Percentiles rank a stretch among this genome's conserved stretches.
phyloP scores from a whole-genome alignment of 306 rosid genomes.

The Lablab purpureus region DNA sequence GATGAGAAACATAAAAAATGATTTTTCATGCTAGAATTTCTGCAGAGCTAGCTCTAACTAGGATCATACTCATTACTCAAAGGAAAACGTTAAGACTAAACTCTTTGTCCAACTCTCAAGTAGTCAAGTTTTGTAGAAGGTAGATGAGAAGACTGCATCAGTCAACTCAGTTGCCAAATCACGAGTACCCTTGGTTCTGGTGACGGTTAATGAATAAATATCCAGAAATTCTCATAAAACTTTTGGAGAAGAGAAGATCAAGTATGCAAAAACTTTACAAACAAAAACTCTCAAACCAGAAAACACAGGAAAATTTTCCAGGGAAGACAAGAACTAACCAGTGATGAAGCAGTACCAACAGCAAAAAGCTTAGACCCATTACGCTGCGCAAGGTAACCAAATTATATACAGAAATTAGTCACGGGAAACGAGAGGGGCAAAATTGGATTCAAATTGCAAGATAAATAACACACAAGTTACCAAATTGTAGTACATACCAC shows the following conservation, averaged over 20 bases:
- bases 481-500: constrained; percentile 58
- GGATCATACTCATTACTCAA: constrained; percentile 11
- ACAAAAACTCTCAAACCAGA: background rate
- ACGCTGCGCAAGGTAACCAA: constrained; percentile 63
- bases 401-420: constrained; percentile 38
- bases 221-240: constrained; percentile 3
- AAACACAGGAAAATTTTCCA: background rate
- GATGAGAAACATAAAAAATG: constrained; percentile 1
- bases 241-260: constrained; percentile 17
- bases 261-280: background rate
- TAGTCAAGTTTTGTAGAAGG: background rate
- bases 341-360: constrained; percentile 90
- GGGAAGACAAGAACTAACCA: constrained; percentile 65
- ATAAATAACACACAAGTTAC: constrained; percentile 9
- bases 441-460: constrained; percentile 14
- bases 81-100: background rate
- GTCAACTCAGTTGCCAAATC: constrained; percentile 23
- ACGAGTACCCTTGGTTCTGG: background rate
- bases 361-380: constrained; percentile 94
- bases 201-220: constrained; percentile 13
- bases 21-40: constrained; percentile 19
- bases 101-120: background rate
- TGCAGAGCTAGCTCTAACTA: constrained; percentile 17
- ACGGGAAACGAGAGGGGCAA: constrained; percentile 13
- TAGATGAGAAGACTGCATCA: constrained; percentile 18